Evolutionary conservation across 2,329 filamentous ascomycete genomes (phyloP).

Genomic region (Keithomyces neogunnii): DNA sequence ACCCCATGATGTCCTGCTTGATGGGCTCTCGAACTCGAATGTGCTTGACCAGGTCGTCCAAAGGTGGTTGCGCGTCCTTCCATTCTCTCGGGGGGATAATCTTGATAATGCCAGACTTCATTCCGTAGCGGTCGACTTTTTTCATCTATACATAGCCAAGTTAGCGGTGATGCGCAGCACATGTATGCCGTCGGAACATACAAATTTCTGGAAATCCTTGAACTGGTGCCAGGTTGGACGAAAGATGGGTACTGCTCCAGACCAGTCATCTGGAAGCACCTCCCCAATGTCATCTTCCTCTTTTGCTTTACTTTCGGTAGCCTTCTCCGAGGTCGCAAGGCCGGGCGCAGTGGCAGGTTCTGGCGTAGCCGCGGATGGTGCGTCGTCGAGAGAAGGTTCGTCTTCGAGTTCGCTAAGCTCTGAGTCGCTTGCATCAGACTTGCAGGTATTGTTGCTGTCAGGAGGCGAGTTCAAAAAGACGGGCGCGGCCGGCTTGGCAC

Average conservation of each 20-base stretch:
- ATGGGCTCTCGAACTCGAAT: constrained; percentile 95
- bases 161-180: constrained; percentile 17
- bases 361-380: constrained; percentile 12
- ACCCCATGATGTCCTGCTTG: constrained; percentile 95
- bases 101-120: constrained; percentile 96
- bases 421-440: constrained; percentile 53
- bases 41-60: constrained; percentile 81
- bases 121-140: constrained; percentile 87
- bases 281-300: constrained; percentile 63
- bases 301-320: constrained; percentile 17
- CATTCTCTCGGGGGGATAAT: constrained; percentile 91
- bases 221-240: constrained; percentile 94
- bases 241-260: constrained; percentile 87
- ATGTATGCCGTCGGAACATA: constrained; percentile 34
- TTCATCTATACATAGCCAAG: constrained; percentile 43
- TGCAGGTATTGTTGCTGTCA: constrained; percentile 52
- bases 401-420: constrained; percentile 60
- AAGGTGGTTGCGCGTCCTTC: constrained; percentile 68
- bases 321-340: constrained; percentile 14
- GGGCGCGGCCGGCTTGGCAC: constrained; percentile 26
- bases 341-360: constrained; percentile 12
- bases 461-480: constrained; percentile 54
- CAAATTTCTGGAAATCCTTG: constrained; percentile 83
- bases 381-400: constrained; percentile 33
- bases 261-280: constrained; percentile 79